Base-by-base conservation (phyloP, 495 filamentous ascomycete genomes). In the Xylaria scruposa region DNA sequence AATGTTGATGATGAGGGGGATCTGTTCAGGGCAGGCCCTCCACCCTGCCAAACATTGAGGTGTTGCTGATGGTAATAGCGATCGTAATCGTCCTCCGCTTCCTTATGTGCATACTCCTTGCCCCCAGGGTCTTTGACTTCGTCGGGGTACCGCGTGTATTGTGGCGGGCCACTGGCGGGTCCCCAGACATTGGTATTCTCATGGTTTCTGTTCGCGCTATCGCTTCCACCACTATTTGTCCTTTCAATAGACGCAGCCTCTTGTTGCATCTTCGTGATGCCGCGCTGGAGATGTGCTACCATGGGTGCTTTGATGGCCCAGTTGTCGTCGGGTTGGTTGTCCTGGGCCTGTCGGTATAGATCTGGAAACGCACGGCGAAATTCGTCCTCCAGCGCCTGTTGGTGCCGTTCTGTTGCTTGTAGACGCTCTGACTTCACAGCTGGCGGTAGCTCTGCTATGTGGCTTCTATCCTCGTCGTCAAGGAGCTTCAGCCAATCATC, bases 381-480 rank as follows among this genome's bases (percentile, higher is more conserved):
- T 44, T 84, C 81, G 1, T 70, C 67, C 58, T 84, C 82, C 38
- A 85, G 76, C 26, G 81, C 79, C 59, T 72, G 75, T 61, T 85
- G 84, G 19, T 81, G 77, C 54, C 83, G 78, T 29, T 79, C 74
- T n/a, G 82, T 79, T 9, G 78, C 78, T 6, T 75, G 73, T 17
- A 70, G 63, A 19, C 83, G 78, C 38, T 84, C 84, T 5, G 75
- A 70, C 68, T 84, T 83, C 59, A 79, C 73, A n/a, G 79, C 67
- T 5, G 78, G 77, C 13, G 79, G 77, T 15, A 85, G 74, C 21
- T 83, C 82, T 8, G 74, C 75, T 2, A 71, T 73, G 4, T 78
- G 76, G 9, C 76, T 78, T 31, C 80, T 80, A 38, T 83, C 81
- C 56, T 84, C 81, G 15, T 75, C 78, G 33, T 78, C 77, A 15